phyloP scores from a whole-genome alignment of 768 basidiomycete species.

The Suillus alpinus region DNA sequence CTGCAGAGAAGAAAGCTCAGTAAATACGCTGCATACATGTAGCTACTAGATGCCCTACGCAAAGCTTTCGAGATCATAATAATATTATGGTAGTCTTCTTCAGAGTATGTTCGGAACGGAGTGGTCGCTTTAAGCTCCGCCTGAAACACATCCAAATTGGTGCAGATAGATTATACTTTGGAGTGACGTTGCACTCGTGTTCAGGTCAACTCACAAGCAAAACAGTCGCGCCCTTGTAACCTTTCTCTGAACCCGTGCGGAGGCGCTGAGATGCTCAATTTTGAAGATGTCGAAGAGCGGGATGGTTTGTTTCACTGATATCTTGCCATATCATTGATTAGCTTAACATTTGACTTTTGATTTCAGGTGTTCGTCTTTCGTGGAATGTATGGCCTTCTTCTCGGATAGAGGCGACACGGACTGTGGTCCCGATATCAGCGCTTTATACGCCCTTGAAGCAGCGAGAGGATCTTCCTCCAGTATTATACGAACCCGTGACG shows the following conservation, averaged over 20 bases:
- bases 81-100: neutral
- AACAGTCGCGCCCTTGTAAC: neutral
- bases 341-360: neutral
- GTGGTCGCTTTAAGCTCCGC: neutral
- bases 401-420: slow-evolving; percentile 95
- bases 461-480: slow-evolving; percentile 91
- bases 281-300: slow-evolving; percentile 96
- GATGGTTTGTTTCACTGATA: slow-evolving; percentile 60
- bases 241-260: neutral
- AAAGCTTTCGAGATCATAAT: neutral
- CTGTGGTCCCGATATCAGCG: slow-evolving; percentile 97
- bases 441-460: slow-evolving; percentile 95
- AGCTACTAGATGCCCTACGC: neutral
- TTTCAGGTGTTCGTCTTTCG: slow-evolving; percentile 83
- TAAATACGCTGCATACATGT: slow-evolving; percentile 10
- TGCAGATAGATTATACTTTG: neutral
- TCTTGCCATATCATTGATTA: neutral
- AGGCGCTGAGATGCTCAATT: slow-evolving; percentile 60
- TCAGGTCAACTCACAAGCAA: neutral
- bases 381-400: slow-evolving; percentile 99
- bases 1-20: slow-evolving; percentile 37
- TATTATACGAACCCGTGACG: slow-evolving; percentile 96
- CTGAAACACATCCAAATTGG: slow-evolving; percentile 1
- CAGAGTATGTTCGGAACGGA: neutral
- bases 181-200: slow-evolving; percentile 3